These are phyloP conservation scores for Podaxis sp. DNA, from an alignment of 768 basidiomycete species.

Conservation along the genomic window DNA sequence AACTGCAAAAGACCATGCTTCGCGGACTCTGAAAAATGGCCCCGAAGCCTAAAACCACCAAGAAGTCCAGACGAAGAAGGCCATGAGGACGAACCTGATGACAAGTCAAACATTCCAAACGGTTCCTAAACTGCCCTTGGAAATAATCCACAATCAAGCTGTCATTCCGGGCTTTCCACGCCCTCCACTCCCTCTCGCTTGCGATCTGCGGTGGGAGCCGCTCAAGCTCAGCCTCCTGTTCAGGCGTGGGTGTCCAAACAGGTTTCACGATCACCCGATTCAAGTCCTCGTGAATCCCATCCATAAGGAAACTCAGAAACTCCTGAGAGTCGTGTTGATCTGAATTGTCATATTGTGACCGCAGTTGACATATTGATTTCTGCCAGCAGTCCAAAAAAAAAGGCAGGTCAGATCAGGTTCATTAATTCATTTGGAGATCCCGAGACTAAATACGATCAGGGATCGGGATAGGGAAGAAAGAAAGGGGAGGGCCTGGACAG, in stretches of 20 bases:
- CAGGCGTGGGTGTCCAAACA: slow-evolving; percentile 59
- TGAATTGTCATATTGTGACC: slow-evolving; percentile 73
- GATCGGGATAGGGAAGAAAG: background rate
- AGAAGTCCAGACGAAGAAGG: background rate
- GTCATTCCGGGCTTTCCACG: slow-evolving; percentile 88
- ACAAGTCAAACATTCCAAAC: slow-evolving; percentile 87
- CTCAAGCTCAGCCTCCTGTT: slow-evolving; percentile 88
- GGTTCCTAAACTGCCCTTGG: slow-evolving; percentile 94
- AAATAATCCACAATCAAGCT: slow-evolving; percentile 95
- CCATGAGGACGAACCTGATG: slow-evolving; percentile 55
- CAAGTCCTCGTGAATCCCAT: slow-evolving; percentile 88
- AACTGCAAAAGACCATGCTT: background rate
- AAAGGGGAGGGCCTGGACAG: background rate
- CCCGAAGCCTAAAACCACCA: background rate
- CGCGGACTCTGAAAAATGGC: slow-evolving; percentile 6
- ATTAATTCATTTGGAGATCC: background rate
- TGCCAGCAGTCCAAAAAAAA: slow-evolving; percentile 16
- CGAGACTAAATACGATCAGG: background rate
- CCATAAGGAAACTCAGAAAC: slow-evolving; percentile 90
- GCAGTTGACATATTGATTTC: slow-evolving; percentile 48
- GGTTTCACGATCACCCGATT: slow-evolving; percentile 81
- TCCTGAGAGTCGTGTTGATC: slow-evolving; percentile 99
- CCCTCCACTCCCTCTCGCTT: slow-evolving; percentile 89
- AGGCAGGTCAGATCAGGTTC: background rate
- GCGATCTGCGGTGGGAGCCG: slow-evolving; percentile 83